Base-by-base conservation (phyloP, 805 yeast species). In the Millerago galiae region DNA sequence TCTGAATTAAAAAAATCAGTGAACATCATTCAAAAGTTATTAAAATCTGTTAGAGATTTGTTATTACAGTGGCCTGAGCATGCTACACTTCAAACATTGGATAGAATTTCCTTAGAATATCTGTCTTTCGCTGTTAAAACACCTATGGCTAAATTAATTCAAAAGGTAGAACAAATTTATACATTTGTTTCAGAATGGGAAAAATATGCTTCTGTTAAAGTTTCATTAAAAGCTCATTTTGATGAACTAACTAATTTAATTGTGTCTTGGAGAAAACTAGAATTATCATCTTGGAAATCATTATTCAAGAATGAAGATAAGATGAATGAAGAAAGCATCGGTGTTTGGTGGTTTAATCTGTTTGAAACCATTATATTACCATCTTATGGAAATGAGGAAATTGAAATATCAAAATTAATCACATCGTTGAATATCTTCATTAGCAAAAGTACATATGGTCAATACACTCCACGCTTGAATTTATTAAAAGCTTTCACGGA, bases 101-200 rank as follows among this genome's bases (percentile, higher is more conserved):
- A 67, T 31, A 66, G 81, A 46, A 77, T 81, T 8, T 74, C 84
- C 49, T 62, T 70, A 13, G 98, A 90, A 57, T 75, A 83, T 45
- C 60, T 84, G 43, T 61, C 62, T 3, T 82, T 69, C 53, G 76
- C 95, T 0, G 68, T 80, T 2, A 65, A 69, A 26, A 77, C 85
- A 0, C 93, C 99, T 0, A 63, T 93, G 28, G 90, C 90, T 9
- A 75, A 83, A 51, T 71, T 81, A 43, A 67, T 95, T 34, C 84
- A 82, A 39, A 90, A 90, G 61, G 65, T 88, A 29, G 99, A 93
- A 62, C 95, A 86, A 56, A 75, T 91, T 25, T 86, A 85, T 55
- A 83, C 88, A 0, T 81, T 76, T 55, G 71, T 90, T 47, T 72
- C 82, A 21, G 98, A 93, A 59, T 93, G 99, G 97, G 93, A 93